A percentile compares a stretch with the other conserved stretches of the same genome.
These are phyloP conservation scores for Leucoagaricus sp. DNA, from an alignment of 1,284 basidiomycete species.

Conservation along the genomic window DNA sequence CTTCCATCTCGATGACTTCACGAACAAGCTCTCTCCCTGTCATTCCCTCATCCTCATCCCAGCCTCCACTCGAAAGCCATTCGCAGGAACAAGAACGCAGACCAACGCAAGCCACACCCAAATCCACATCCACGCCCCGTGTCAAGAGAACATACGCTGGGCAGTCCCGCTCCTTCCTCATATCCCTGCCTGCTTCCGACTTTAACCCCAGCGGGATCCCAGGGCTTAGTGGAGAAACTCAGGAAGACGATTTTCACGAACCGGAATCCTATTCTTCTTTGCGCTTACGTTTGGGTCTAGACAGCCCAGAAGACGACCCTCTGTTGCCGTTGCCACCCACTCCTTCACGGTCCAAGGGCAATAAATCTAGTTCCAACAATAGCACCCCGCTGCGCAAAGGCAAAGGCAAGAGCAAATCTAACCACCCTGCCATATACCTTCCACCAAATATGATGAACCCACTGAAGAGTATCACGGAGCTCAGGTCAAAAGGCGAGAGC, in stretches of 20 bases:
- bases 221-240: constrained; percentile 22
- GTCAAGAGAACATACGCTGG: constrained; percentile 70
- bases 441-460: constrained; percentile 68
- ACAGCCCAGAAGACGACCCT: constrained; percentile 72
- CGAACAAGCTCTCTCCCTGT: constrained; percentile 42
- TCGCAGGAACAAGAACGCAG: not conserved
- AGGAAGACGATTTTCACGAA: constrained; percentile 55
- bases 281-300: constrained; percentile 71
- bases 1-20: constrained; percentile 21
- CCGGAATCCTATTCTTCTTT: constrained; percentile 72
- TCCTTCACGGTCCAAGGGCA: constrained; percentile 26
- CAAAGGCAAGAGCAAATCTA: constrained; percentile 13
- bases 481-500: constrained; percentile 77
- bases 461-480: constrained; percentile 76
- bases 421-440: constrained; percentile 24
- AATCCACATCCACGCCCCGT: constrained; percentile 24
- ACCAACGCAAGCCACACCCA: constrained; percentile 13
- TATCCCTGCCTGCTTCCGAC: constrained; percentile 47
- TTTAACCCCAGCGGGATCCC: constrained; percentile 15
- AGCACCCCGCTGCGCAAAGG: constrained; percentile 5
- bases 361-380: constrained; percentile 16
- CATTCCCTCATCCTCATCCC: constrained; percentile 26
- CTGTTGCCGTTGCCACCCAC: constrained; percentile 32
- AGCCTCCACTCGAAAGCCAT: constrained; percentile 1
- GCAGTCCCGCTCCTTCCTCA: constrained; percentile 72